Percentiles rank a stretch among this genome's conserved stretches.
Conservation (phyloP, 1,284 basidiomycete genomes). For the Cerioporus squamosus region DNA sequence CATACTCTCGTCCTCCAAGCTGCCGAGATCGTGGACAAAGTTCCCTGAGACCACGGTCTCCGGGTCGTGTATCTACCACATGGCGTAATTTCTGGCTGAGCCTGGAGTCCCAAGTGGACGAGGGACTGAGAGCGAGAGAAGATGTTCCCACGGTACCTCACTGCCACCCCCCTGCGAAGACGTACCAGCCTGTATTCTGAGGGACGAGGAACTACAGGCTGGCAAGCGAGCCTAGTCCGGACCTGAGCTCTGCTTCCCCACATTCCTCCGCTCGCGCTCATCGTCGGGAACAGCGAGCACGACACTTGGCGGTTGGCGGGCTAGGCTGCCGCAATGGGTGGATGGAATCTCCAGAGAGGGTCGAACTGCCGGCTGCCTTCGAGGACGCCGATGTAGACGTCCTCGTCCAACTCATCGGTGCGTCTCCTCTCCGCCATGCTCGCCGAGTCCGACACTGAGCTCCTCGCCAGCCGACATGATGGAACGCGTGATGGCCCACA, state of each 20-base stretch:
- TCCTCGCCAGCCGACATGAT: constrained; percentile 84
- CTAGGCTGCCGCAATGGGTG: constrained; percentile 65
- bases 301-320: constrained; percentile 33
- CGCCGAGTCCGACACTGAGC: constrained; percentile 7
- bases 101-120: too few relatives aligned
- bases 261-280: constrained; percentile 21
- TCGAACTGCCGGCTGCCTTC: constrained; percentile 75
- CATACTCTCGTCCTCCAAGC: too few relatives aligned
- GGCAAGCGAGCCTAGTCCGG: too few relatives aligned
- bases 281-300: constrained; percentile 23
- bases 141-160: too few relatives aligned
- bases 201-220: too few relatives aligned
- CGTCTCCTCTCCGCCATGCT: constrained; percentile 19
- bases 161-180: too few relatives aligned
- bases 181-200: too few relatives aligned
- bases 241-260: constrained; percentile 1
- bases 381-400: constrained; percentile 80
- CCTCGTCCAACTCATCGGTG: constrained; percentile 87
- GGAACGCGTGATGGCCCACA: constrained; percentile 88
- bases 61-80: too few relatives aligned
- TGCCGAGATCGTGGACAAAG: too few relatives aligned
- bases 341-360: constrained; percentile 76
- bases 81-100: too few relatives aligned
- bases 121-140: too few relatives aligned
- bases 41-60: too few relatives aligned